Evolutionary conservation across 1,139 yeast genomes (phyloP), one percentile per base, ranked within the genome.

Genomic region (Neolecta irregularis): DNA sequence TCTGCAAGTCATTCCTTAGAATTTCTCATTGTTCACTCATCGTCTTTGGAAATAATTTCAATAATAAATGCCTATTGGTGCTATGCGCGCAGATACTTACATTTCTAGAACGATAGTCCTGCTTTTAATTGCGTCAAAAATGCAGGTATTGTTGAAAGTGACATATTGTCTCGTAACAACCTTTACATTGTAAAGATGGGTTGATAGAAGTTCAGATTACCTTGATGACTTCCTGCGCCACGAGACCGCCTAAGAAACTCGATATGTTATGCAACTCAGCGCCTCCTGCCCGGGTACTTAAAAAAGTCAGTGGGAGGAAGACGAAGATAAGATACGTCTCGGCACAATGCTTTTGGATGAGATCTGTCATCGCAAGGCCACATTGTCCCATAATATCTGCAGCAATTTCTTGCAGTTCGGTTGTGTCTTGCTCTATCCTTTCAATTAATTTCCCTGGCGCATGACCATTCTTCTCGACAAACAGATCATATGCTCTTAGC

Each of bases 241-340:
- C 79, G 7, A 79, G 57, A 0, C 93, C 93, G 3, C 92, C 93
- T 46, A 78, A 57, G n/a, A 76, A 54, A 0, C 75, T 54, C 1
- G 69, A 54, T 8, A 65, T 61, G 41, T 67, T 67, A 36, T 64
- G 59, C 13, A 70, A 38, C 42, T 65, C 69, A 0, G 46, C 44
- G 2, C 67, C 64, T 3, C 58, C 55, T 6, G 58, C 49, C 32
- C 74, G 54, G 3, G 39, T 35, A 11, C 46, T 42, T 19, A 6
- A 6, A 5, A 24, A 12, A 26, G 5, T 26, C 20, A 26, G 30
- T 19, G 11, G 11, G n/a, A 26, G 20, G 20, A 19, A 19, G 6
- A 13, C 2, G 20, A 2, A 26, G 18, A 12, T 7, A 11, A 24
- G 3, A 24, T 24, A 24, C 20, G 3, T 26, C 18, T 12, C 18